Base-by-base conservation (phyloP, 2,329 filamentous ascomycete species). In the Xylaria sp. region DNA sequence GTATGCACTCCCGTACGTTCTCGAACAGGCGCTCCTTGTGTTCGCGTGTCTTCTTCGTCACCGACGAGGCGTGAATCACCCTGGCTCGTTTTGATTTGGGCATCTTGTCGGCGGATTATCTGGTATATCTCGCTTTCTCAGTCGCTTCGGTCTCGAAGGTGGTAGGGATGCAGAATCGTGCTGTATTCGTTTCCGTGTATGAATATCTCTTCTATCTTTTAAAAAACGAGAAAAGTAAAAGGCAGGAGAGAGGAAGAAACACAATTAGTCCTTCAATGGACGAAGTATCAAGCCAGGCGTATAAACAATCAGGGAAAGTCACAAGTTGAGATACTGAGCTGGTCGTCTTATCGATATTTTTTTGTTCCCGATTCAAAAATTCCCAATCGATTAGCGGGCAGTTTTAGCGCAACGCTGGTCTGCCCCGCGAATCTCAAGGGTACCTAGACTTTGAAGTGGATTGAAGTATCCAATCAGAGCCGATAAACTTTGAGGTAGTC, bases 61-160 rank as follows among this genome's bases (percentile, higher is more conserved):
- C 94, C 86, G 96, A 91, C 75, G 94, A 94, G 80, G 97, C 89
- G 86, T 97, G 92, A 76, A 97, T 90, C 82, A 97, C 87, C 83
- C 91, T 95, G 76, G 92, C 88, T 83, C 96, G 93, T 88, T 96
- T 98, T 73, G 96, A 98, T 86, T 97, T 94, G 80, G 96, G 96
- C 96, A 99, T 99, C 74, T 78, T 85, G 80, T 64, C 54, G 58
- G 41, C 37, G 31, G 59, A 28, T 46, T 46, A 25, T 46, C 7
- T 20, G 6, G 1, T 46, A 15, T 58, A 65, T 18, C 31, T 39
- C 20, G 37, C 18, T 34, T 63, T 9, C 39, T 55, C 18, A 25
- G 51, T 52, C 37, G 18, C 25, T 52, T 48, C 18, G 54, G 0
- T 44, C 23, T 60, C 15, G 34, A 44, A 18, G 6, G 31, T 20